Base-by-base conservation (phyloP, 202 grass and related monocot genomes). In the Carex arenaria region DNA sequence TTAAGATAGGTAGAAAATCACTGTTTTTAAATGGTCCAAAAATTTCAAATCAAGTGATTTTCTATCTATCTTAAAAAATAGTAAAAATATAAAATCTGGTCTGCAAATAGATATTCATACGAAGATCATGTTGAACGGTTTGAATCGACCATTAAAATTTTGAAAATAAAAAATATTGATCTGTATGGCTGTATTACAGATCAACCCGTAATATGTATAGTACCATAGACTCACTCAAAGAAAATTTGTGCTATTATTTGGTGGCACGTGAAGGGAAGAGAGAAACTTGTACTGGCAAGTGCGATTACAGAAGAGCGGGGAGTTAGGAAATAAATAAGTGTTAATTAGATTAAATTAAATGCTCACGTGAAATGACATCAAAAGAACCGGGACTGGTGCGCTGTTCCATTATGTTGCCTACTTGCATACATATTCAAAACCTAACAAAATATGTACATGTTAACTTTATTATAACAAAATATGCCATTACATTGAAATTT, bases 281-380 rank as follows among this genome's bases (percentile, higher is more conserved):
- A 53, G 26, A 34, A 55, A 75, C 14, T 14, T 74, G 47, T 49
- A 54, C 71, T 53, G 71, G 47, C 43, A 53, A 73, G 70, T 73
- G 70, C 42, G 70, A 73, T 73, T 73, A 70, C 43, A 73, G 70
- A 53, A 45, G 4, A 53, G 45, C 5, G 11, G 20, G 23, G 23
- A 74, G 22, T 54, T 55, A 75, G 6, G 6, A 0, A 59, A 57
- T 57, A 19, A 57, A 57, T 57, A 77, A 36, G 13, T 17, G 1
- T 43, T 77, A 15, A 77, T 36, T 77, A 59, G 1, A 28, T 73
- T 73, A 31, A 47, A 77, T 57, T 59, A 77, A 77, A 77, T 77
- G 73, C 73, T 77, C 73, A 77, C 52, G 28, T 77, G 52, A 77
- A 77, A 77, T 77, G 52, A 36, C 23, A 77, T 36, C 15, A 77